Conservation (phyloP, 164 flowering plant species). For the Chimonanthus praecox region DNA sequence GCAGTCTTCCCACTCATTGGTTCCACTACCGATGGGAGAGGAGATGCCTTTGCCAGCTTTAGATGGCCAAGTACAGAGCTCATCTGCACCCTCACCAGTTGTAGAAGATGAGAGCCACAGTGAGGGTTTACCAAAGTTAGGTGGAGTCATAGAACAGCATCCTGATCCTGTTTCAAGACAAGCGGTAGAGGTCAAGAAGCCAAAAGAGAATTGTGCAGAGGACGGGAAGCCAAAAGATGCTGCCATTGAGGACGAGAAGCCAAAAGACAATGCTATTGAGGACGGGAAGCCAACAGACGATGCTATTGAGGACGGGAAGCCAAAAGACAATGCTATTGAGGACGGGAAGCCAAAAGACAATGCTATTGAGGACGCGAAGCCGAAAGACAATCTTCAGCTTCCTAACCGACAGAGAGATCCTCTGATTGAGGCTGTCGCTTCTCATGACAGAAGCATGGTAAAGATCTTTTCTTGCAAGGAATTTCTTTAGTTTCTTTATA, state of each 20-base stretch:
- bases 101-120: conserved; percentile 22
- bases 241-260: conserved; percentile 37
- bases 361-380: conserved; percentile 37
- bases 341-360: conserved; percentile 31
- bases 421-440: conserved; percentile 79
- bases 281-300: conserved; percentile 41
- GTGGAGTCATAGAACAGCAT: conserved; percentile 12
- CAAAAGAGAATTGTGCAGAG: conserved; percentile 25
- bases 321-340: conserved; percentile 57
- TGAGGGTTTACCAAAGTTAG: conserved; percentile 10
- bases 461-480: neutral
- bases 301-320: conserved; percentile 37
- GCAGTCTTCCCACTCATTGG: conserved; percentile 10
- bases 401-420: conserved; percentile 59
- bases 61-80: conserved; percentile 7
- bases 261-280: conserved; percentile 57
- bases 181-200: conserved; percentile 6
- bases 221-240: conserved; percentile 41
- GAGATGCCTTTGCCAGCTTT: conserved; percentile 17
- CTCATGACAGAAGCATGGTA: conserved; percentile 88
- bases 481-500: neutral
- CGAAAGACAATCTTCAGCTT: conserved; percentile 6
- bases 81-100: conserved; percentile 10
- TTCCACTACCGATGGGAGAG: conserved; percentile 6
- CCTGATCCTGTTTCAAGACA: conserved; percentile 7